phyloP scores from a whole-genome alignment of 495 filamentous ascomycete species.

The Apodospora peruviana region DNA sequence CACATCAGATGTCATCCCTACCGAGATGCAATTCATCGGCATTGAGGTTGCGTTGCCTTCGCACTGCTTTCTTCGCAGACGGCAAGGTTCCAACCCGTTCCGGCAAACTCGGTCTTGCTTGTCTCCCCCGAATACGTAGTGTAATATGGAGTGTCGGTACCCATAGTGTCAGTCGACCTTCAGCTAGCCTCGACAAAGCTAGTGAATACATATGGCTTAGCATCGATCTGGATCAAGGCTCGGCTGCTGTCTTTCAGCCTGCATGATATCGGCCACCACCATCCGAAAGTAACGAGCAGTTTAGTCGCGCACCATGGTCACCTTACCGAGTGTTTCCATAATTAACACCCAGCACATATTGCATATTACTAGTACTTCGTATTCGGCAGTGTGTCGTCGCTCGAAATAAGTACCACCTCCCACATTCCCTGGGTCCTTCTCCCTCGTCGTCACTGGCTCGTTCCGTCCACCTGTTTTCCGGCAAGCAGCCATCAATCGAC shows the following conservation, averaged over 20 bases:
- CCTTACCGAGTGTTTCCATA: background rate
- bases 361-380: background rate
- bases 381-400: background rate
- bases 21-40: no score
- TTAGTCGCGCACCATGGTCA: no score
- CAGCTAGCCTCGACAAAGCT: background rate
- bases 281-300: no score
- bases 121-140: constrained; percentile 8
- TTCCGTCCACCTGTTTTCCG: constrained; percentile 17
- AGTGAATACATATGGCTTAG: background rate
- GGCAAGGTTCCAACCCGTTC: constrained; percentile 7
- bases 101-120: constrained; percentile 16
- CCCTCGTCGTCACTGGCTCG: constrained; percentile 11
- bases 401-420: background rate
- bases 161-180: background rate
- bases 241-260: background rate
- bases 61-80: background rate
- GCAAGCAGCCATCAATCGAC: background rate
- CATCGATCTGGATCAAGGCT: background rate
- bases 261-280: background rate
- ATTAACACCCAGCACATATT: background rate
- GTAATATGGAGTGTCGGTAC: constrained; percentile 1
- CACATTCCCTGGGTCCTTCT: background rate
- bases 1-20: no score
- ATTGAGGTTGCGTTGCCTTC: no score